phyloP scores from a whole-genome alignment of 305 asterid species.

The Rubia peregrina region DNA sequence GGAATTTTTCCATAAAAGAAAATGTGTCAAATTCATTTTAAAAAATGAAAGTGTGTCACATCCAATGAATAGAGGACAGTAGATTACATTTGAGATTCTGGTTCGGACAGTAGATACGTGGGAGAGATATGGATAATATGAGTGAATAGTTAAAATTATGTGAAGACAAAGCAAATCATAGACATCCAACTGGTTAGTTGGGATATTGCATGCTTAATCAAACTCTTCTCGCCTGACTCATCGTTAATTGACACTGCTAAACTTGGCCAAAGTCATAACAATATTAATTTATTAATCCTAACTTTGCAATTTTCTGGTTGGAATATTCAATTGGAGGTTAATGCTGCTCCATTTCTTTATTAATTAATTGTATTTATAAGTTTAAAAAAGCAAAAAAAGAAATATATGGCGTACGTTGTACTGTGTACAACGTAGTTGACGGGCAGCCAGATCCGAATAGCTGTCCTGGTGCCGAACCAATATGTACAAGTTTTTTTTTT shows the following conservation, averaged over 20 bases:
- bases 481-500: neutral
- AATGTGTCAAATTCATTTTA: too few relatives aligned
- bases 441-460: neutral
- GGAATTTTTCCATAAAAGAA: too few relatives aligned
- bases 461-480: slow-evolving; percentile 1
- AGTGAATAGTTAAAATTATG: neutral
- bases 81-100: neutral
- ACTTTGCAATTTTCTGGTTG: slow-evolving; percentile 1
- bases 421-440: neutral
- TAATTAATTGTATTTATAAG: too few relatives aligned
- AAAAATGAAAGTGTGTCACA: too few relatives aligned
- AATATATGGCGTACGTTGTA: too few relatives aligned
- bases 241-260: slow-evolving; percentile 14
- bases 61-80: too few relatives aligned
- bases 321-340: slow-evolving; percentile 12
- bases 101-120: neutral
- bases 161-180: neutral
- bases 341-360: neutral
- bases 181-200: slow-evolving; percentile 9
- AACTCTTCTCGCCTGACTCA: slow-evolving; percentile 11
- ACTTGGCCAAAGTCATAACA: neutral
- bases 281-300: neutral
- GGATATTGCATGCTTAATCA: slow-evolving; percentile 8
- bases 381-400: too few relatives aligned
- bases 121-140: slow-evolving; percentile 9